Conservation (phyloP, 2,329 filamentous ascomycete species). For the Botryosphaeria agaves region DNA sequence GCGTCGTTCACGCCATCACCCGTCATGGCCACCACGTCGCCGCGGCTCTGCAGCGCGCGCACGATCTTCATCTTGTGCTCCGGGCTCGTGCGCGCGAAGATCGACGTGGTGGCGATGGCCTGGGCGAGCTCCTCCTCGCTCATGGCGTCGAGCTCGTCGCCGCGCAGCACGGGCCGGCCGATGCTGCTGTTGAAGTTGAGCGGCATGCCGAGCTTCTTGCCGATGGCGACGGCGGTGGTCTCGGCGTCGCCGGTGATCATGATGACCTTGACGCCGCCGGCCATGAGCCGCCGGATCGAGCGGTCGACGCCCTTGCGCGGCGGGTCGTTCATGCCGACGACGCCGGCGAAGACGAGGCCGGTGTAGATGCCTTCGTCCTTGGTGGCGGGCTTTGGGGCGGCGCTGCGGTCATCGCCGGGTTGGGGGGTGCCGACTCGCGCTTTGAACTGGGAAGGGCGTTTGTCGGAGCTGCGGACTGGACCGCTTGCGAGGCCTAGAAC, state of each 20-base stretch:
- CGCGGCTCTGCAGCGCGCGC: slow-evolving; percentile 71
- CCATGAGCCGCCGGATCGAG: slow-evolving; percentile 78
- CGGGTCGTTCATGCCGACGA: slow-evolving; percentile 96
- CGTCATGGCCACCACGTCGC: slow-evolving; percentile 97
- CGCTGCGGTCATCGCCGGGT: slow-evolving; percentile 7
- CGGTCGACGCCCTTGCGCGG: slow-evolving; percentile 78
- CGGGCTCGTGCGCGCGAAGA: slow-evolving; percentile 90
- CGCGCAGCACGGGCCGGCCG: slow-evolving; percentile 58
- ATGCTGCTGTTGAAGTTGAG: slow-evolving; percentile 43
- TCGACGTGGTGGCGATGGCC: slow-evolving; percentile 74
- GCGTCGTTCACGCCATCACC: slow-evolving; percentile 97
- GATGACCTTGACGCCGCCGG: slow-evolving; percentile 88
- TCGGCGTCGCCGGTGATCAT: slow-evolving; percentile 99
- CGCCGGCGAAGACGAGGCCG: slow-evolving; percentile 72
- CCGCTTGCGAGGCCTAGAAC: slow-evolving; percentile 92
- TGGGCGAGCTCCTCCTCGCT: slow-evolving; percentile 66
- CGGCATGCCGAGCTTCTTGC: slow-evolving; percentile 85
- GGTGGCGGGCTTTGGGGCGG: slow-evolving; percentile 19
- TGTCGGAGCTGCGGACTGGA: slow-evolving; percentile 24
- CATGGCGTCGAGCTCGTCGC: slow-evolving; percentile 90
- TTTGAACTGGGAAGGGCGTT: slow-evolving; percentile 4
- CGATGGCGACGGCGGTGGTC: slow-evolving; percentile 86
- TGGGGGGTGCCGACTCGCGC: neutral
- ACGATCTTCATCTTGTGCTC: slow-evolving; percentile 99
- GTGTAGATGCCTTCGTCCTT: slow-evolving; percentile 57